Evolutionary conservation across 2,329 filamentous ascomycete genomes (phyloP).

Genomic region (Proliferodiscus dingleyae): DNA sequence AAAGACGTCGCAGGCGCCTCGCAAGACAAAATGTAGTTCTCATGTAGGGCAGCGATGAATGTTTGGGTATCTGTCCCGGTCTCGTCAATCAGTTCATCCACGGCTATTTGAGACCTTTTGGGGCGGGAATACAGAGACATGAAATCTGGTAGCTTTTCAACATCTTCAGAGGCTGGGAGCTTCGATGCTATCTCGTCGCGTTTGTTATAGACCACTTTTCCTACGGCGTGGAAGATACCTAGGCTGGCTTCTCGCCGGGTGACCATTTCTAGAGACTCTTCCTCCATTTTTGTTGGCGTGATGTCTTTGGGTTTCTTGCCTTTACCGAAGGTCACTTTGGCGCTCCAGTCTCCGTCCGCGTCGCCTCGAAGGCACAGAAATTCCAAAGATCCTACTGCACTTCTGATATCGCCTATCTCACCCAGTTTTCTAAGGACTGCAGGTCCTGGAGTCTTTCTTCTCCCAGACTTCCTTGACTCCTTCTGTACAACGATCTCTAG

Average conservation of each 20-base stretch:
- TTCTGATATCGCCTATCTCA: constrained; percentile 87
- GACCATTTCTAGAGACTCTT: constrained; percentile 73
- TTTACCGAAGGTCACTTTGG: constrained; percentile 64
- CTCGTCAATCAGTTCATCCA: constrained; percentile 82
- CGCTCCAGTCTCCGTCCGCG: constrained; percentile 67
- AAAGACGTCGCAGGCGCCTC: constrained; percentile 47
- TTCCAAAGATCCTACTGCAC: constrained; percentile 85
- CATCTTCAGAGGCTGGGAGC: constrained; percentile 35
- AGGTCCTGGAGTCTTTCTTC: constrained; percentile 71
- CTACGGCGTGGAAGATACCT: constrained; percentile 93
- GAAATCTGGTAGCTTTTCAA: constrained; percentile 55
- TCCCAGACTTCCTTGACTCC: constrained; percentile 73
- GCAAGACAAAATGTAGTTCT: constrained; percentile 89
- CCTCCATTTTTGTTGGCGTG: constrained; percentile 68
- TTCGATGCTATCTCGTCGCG: constrained; percentile 53
- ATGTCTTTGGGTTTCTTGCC: constrained; percentile 58
- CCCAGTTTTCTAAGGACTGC: constrained; percentile 73
- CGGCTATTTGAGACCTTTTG: constrained; percentile 58
- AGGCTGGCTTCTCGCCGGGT: constrained; percentile 84
- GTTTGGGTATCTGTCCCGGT: constrained; percentile 88
- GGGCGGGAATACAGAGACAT: constrained; percentile 53
- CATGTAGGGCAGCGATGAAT: constrained; percentile 84
- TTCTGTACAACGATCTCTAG: constrained; percentile 78
- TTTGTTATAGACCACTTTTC: constrained; percentile 96
- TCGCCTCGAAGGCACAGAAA: constrained; percentile 86